phyloP scores from a whole-genome alignment of 1,139 yeast species.

The Entelexis sorbosivorans region DNA sequence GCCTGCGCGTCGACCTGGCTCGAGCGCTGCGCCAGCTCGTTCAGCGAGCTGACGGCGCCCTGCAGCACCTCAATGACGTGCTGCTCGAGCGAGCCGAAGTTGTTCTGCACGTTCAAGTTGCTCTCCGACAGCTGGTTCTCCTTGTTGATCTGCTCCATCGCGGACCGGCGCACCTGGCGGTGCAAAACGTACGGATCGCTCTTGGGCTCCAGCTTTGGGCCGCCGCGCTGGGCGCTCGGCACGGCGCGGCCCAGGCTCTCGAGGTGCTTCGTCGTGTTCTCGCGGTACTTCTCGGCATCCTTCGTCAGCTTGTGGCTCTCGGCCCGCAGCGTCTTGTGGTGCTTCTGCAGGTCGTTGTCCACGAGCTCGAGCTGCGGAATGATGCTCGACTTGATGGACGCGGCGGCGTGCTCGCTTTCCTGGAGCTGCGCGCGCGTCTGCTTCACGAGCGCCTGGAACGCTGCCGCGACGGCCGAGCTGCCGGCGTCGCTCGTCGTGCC shows the following conservation, averaged over 20 bases:
- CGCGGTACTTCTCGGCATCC: conserved; percentile 33
- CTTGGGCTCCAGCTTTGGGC: conserved; percentile 31
- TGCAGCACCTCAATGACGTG: conserved; percentile 38
- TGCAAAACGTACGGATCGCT: conserved; percentile 39
- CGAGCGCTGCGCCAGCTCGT: conserved; percentile 28
- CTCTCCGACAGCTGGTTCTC: conserved; percentile 40
- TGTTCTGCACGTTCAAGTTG: conserved; percentile 35
- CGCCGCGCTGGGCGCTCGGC: conserved; percentile 20
- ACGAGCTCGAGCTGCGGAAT: conserved; percentile 32
- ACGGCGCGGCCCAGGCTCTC: conserved; percentile 31
- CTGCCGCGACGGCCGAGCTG: conserved; percentile 26
- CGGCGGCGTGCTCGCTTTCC: conserved; percentile 30
- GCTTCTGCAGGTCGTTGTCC: conserved; percentile 33
- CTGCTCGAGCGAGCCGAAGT: conserved; percentile 35
- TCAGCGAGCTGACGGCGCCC: conserved; percentile 31
- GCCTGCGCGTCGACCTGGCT: conserved; percentile 27
- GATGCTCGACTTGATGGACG: conserved; percentile 28
- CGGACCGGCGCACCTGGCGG: conserved; percentile 31
- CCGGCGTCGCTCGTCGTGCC: too few relatives aligned
- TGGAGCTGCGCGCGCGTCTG: conserved; percentile 29
- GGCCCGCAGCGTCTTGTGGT: conserved; percentile 32
- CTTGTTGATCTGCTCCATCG: conserved; percentile 35
- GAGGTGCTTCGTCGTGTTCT: conserved; percentile 30
- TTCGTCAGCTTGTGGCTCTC: conserved; percentile 31
- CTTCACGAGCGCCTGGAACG: conserved; percentile 29